These are phyloP conservation scores for Coemansia sp. DNA, from an alignment of 192 early-diverging fungal species.

Conservation along the genomic window DNA sequence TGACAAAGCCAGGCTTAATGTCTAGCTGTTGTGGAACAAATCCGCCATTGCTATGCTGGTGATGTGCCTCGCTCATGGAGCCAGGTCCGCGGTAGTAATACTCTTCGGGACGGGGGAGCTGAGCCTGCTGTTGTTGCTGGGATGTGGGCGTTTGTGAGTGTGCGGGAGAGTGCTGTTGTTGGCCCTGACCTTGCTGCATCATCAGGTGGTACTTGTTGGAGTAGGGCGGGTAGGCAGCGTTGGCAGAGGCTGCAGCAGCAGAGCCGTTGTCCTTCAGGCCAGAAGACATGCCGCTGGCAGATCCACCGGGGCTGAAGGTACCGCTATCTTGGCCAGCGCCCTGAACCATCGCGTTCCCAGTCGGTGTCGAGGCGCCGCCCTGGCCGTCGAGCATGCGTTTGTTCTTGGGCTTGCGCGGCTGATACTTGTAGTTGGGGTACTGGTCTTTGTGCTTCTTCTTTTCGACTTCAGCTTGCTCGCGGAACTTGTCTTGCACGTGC, in stretches of 20 bases:
- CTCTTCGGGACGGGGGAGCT: conserved; percentile 32
- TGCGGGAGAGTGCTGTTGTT: conserved; percentile 21
- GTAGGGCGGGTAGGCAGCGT: conserved; percentile 34
- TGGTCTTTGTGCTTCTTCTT: conserved; percentile 59
- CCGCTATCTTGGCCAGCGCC: conserved; percentile 32
- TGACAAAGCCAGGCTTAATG: conserved; percentile 48
- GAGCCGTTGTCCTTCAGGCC: conserved; percentile 27
- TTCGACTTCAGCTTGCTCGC: conserved; percentile 55
- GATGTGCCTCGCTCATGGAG: conserved; percentile 25
- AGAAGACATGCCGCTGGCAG: conserved; percentile 29
- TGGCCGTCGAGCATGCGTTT: conserved; percentile 51
- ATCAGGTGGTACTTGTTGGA: conserved; percentile 55
- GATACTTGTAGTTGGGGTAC: conserved; percentile 62
- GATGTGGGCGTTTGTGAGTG: conserved; percentile 24
- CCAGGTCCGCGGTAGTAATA: conserved; percentile 33
- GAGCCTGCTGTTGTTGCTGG: conserved; percentile 40
- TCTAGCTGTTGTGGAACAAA: conserved; percentile 53
- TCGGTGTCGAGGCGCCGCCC: conserved; percentile 20
- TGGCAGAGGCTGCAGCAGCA: conserved; percentile 5
- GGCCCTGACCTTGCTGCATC: conserved; percentile 50
- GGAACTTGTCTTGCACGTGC: conserved; percentile 55
- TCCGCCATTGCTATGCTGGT: conserved; percentile 32
- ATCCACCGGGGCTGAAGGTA: conserved; percentile 23
- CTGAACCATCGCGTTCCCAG: conserved; percentile 16
- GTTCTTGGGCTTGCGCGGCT: conserved; percentile 58